phyloP scores from a whole-genome alignment of 169 alveolate genomes.

The Eimeria falciformis region DNA sequence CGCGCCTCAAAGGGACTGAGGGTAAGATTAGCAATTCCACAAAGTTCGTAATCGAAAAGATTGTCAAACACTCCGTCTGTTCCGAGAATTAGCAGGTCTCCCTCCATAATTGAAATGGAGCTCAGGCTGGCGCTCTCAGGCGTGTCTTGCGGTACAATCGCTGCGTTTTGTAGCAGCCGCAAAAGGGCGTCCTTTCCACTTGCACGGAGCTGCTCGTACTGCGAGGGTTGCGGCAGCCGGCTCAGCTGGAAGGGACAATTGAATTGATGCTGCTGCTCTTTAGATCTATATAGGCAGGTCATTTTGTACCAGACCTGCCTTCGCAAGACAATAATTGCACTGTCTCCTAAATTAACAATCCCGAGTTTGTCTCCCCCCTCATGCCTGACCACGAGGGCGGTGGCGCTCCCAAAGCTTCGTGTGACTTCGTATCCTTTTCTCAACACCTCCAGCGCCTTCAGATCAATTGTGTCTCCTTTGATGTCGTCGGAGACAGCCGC shows the following conservation, averaged over 20 bases:
- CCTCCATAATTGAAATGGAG: neutral
- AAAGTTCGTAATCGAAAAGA: conserved; percentile 83
- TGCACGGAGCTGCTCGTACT: conserved; percentile 76
- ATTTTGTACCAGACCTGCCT: conserved; percentile 72
- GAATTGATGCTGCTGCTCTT: conserved; percentile 88
- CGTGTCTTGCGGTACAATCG: conserved; percentile 83
- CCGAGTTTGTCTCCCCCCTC: conserved; percentile 82
- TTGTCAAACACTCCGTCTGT: conserved; percentile 86
- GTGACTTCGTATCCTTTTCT: conserved; percentile 78
- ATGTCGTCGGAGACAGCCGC: conserved; percentile 58
- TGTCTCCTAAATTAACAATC: conserved; percentile 83
- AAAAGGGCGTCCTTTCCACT: conserved; percentile 81
- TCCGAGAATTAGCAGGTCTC: neutral
- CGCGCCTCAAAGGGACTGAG: conserved; percentile 83
- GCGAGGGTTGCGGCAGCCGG: conserved; percentile 83
- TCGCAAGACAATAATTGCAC: conserved; percentile 80
- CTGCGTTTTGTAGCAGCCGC: conserved; percentile 77
- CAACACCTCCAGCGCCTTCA: conserved; percentile 49
- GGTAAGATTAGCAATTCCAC: conserved; percentile 81
- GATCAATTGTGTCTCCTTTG: neutral
- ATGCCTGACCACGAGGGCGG: conserved; percentile 82
- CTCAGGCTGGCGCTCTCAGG: conserved; percentile 49
- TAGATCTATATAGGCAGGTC: conserved; percentile 76
- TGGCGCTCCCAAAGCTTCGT: conserved; percentile 82
- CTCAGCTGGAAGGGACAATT: conserved; percentile 89